Base-by-base conservation (phyloP, 805 yeast genomes). In the Barnettozyma vustinii region DNA sequence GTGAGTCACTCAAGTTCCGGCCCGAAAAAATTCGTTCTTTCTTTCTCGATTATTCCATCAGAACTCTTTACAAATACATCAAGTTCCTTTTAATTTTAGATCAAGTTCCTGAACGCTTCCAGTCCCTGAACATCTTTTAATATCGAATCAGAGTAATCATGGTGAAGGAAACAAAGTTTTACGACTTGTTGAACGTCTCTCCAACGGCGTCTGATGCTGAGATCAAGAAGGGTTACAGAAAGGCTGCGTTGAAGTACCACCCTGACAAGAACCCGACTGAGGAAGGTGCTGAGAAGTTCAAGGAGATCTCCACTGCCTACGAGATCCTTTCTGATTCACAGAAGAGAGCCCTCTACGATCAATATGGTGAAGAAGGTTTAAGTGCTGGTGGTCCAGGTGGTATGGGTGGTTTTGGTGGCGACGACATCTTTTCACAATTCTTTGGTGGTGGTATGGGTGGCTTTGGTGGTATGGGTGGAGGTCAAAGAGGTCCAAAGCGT, bases 261-360 rank as follows among this genome's bases (percentile, higher is more conserved):
- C 95, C 95, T 56, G 95, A 86, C 71, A 86, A 86, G 72, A 82
- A 82, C 62, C 82, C 89, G 49, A 75, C 84, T 16, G 90, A 86
- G 47, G 98, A 91, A 68, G 97, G 96, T 15, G 94, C 95, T 46
- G 98, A 92, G 65, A 90, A 87, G 71, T 92, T 92, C 70, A 92
- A 92, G 70, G 96, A 89, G 66, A 77, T 89, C 61, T 83, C 92
- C 4, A 80, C 80, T 52, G 97, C 97, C 7, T 80, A 92, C 66
- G 98, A 92, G 69, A 74, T 89, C n/a, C 75, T 92, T 55, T 78
- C 88, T 12, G 97, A 91, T 64, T 73, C 84, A 16, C 86, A 91
- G 64, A 94, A 91, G 75, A 87, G 98, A 74, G 87, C 84, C 35
- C 59, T 84, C 4, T 92, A 92, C 65, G 98, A 94, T 70, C 81